Evolutionary conservation across 1,139 yeast species (phyloP).

Genomic region (Scheffersomyces cryptocercus): DNA sequence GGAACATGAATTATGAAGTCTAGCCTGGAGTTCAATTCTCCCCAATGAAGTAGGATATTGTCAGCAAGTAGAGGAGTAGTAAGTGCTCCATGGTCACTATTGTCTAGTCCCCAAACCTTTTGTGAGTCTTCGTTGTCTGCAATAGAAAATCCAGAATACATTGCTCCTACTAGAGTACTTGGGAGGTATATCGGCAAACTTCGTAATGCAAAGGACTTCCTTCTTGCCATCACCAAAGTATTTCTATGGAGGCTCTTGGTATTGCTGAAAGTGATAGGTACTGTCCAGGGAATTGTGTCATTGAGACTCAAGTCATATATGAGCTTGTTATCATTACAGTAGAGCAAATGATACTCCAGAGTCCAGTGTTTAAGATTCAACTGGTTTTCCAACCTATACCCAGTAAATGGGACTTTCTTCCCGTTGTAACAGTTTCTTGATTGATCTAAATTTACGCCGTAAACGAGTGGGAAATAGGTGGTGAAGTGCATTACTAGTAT

Average conservation of each 20-base stretch:
- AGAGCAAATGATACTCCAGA: conserved; percentile 24
- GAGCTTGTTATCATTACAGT: conserved; percentile 33
- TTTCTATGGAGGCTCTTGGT: conserved; percentile 1
- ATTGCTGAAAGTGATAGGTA: background rate
- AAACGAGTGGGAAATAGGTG: too few relatives aligned
- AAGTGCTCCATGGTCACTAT: background rate
- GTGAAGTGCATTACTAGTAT: too few relatives aligned
- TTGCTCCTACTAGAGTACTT: conserved; percentile 25
- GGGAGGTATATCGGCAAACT: conserved; percentile 28
- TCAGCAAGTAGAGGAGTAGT: conserved; percentile 32
- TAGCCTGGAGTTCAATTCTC: conserved; percentile 24
- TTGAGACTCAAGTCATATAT: conserved; percentile 21
- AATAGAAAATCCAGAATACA: conserved; percentile 9
- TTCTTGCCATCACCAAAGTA: conserved; percentile 18
- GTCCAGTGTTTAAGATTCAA: conserved; percentile 13
- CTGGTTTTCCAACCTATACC: conserved; percentile 34
- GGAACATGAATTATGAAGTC: conserved; percentile 30
- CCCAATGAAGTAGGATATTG: conserved; percentile 26
- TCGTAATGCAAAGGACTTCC: conserved; percentile 24
- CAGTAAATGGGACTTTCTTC: conserved; percentile 25
- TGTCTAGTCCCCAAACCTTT: background rate
- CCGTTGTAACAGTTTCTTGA: conserved; percentile 8
- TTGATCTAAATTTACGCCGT: background rate
- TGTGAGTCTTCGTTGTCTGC: conserved; percentile 3
- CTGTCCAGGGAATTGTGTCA: conserved; percentile 13